These are phyloP conservation scores for Stagonosporopsis cucurbitacearum DNA, from an alignment of 2,329 filamentous ascomycete species.

Conservation along the genomic window DNA sequence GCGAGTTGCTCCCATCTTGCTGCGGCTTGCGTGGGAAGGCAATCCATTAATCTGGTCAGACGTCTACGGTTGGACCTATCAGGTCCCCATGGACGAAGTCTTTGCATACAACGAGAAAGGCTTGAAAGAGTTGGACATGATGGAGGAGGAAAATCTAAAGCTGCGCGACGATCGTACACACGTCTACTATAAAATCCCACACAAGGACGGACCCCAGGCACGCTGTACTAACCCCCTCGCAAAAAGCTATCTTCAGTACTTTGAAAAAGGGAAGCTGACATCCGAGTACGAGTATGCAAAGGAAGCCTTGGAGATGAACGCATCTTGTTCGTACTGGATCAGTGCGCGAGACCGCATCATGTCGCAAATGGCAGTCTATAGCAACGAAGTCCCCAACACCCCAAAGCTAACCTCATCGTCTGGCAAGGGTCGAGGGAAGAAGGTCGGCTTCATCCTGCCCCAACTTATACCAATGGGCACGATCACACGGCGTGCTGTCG, in stretches of 20 bases:
- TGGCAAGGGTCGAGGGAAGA: constrained; percentile 25
- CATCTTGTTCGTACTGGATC: constrained; percentile 99
- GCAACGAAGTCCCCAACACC: constrained; percentile 60
- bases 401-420: constrained; percentile 34
- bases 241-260: constrained; percentile 88
- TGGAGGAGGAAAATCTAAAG: constrained; percentile 68
- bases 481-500: constrained; percentile 89
- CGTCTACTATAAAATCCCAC: constrained; percentile 89
- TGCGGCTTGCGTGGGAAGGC: constrained; percentile 87
- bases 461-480: constrained; percentile 99
- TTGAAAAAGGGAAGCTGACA: constrained; percentile 85
- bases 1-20: constrained; percentile 81
- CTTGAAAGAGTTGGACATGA: constrained; percentile 78
- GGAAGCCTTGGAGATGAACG: constrained; percentile 97
- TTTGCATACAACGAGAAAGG: constrained; percentile 73
- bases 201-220: constrained; percentile 89
- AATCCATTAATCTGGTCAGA: constrained; percentile 93
- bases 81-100: constrained; percentile 68
- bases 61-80: constrained; percentile 90
- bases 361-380: constrained; percentile 94
- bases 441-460: constrained; percentile 85
- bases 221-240: constrained; percentile 87
- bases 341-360: constrained; percentile 90
- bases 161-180: constrained; percentile 71
- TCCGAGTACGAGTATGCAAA: constrained; percentile 91